A percentile compares a stretch with the other conserved stretches of the same genome.
Evolutionary conservation across 2,329 filamentous ascomycete species (phyloP).

Genomic region (Cryphonectria japonica): DNA sequence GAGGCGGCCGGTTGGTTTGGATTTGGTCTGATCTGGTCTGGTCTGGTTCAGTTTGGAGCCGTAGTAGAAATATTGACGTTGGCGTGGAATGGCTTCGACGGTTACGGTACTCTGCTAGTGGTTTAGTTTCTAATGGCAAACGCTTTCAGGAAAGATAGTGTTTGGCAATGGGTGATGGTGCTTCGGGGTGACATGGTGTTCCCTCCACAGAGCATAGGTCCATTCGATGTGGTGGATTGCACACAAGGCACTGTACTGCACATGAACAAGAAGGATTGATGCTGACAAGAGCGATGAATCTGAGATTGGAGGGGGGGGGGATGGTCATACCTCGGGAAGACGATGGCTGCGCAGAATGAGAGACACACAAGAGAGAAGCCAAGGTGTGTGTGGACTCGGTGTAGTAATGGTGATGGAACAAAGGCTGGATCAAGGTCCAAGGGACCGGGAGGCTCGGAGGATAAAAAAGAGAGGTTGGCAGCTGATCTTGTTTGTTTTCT

Average conservation of each 20-base stretch:
- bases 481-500: neutral
- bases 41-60: neutral
- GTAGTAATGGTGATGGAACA: neutral
- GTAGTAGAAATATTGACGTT: neutral
- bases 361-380: neutral
- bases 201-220: neutral
- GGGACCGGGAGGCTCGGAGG: neutral
- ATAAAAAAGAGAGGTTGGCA: constrained; percentile 10
- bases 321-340: neutral
- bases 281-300: neutral
- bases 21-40: neutral
- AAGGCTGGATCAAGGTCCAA: neutral
- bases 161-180: neutral
- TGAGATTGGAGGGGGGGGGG: neutral
- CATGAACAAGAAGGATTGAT: constrained; percentile 2
- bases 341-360: neutral
- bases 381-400: constrained; percentile 3
- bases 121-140: constrained; percentile 4
- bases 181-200: neutral
- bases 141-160: neutral
- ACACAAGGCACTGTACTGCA: neutral
- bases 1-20: neutral
- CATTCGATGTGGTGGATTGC: neutral
- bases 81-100: constrained; percentile 7
- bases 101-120: neutral